Conservation (phyloP, 2,329 filamentous ascomycete species). For the Diplodia sapinea region DNA sequence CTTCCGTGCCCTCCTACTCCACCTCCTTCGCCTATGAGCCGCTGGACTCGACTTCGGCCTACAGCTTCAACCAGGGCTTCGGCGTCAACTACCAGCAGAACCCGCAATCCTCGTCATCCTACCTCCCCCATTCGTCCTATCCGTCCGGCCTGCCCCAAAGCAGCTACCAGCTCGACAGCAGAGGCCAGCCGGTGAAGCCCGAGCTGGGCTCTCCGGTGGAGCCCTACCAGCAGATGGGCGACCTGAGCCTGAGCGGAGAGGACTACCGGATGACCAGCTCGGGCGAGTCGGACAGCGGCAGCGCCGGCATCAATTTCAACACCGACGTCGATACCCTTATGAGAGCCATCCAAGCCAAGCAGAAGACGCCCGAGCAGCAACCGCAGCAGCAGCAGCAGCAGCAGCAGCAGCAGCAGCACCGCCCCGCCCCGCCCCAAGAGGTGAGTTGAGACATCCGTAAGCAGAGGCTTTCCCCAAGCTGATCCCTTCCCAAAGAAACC, state of each 20-base stretch:
- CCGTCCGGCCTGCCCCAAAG: slow-evolving; percentile 8
- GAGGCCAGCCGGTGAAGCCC: slow-evolving; percentile 50
- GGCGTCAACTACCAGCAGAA: slow-evolving; percentile 14
- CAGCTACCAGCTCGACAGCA: slow-evolving; percentile 32
- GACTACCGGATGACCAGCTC: slow-evolving; percentile 43
- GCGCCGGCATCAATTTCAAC: slow-evolving; percentile 66
- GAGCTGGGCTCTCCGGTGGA: slow-evolving; percentile 52
- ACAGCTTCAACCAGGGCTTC: slow-evolving; percentile 20
- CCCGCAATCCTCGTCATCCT: slow-evolving; percentile 13
- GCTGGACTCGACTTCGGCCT: slow-evolving; percentile 25
- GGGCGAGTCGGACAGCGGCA: slow-evolving; percentile 46
- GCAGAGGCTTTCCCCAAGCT: slow-evolving; percentile 3
- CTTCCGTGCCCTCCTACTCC: slow-evolving; percentile 29
- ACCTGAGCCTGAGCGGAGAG: slow-evolving; percentile 33
- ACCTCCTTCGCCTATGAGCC: slow-evolving; percentile 30
- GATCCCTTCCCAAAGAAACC: slow-evolving; percentile 10
- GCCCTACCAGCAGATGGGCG: slow-evolving; percentile 48
- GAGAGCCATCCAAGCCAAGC: slow-evolving; percentile 80
- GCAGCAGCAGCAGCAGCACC: slow-evolving; percentile 33
- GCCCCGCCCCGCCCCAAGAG: slow-evolving; percentile 43
- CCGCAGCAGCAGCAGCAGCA: too few relatives aligned
- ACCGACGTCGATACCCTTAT: slow-evolving; percentile 87
- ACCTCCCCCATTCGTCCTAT: slow-evolving; percentile 10
- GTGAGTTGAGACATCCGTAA: slow-evolving; percentile 26
- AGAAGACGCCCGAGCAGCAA: slow-evolving; percentile 48